Evolutionary conservation across 2,329 filamentous ascomycete species (phyloP), one percentile per base, ranked within the genome.

Genomic region (Parastagonospora avenae): DNA sequence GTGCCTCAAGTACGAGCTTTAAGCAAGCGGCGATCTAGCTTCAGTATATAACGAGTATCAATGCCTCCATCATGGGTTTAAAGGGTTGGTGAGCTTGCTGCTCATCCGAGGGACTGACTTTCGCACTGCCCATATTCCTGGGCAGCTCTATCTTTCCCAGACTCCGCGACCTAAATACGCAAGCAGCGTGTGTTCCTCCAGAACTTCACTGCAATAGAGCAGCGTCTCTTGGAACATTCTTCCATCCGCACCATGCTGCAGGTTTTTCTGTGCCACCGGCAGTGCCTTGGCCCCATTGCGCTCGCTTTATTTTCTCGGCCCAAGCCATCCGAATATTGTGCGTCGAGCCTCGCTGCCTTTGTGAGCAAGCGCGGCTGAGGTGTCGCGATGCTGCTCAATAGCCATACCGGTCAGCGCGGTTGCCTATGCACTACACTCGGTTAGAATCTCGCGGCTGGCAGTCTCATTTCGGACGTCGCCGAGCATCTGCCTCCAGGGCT

Each of bases 151-250:
- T 27, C 19, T 12, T 39, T 27, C 9, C 19, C 31, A 33, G 32
- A 38, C 27, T 4, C 11, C 10, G 33, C 27, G 38, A 48, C 29
- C 9, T 33, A 10, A 8, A 12, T 43, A 45, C 32, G n/a, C 39
- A 31, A 41, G 10, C 8, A 24, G 33, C 35, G 38, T n/a, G 36
- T n/a, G 37, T 43, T 49, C 46, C 39, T 48, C 28, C 29, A 42
- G 36, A 36, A 27, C 32, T 43, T 24, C 15, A 36, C 27, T 8
- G 14, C 27, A 15, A 10, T 15, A 9, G 30, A 30, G 10, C 35
- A 11, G 28, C 41, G 39, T 36, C 42, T 29, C 24, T 4, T 14
- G 28, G 15, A 39, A 15, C 36, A 24, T n/a, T 8, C 30, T 15
- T 36, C 37, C 28, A 32, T 8, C 28, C 16, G 12, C 28, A 38